A percentile compares a stretch with the other conserved stretches of the same genome.
Conservation (phyloP, 495 filamentous ascomycete species). For the Niebla homalea region DNA sequence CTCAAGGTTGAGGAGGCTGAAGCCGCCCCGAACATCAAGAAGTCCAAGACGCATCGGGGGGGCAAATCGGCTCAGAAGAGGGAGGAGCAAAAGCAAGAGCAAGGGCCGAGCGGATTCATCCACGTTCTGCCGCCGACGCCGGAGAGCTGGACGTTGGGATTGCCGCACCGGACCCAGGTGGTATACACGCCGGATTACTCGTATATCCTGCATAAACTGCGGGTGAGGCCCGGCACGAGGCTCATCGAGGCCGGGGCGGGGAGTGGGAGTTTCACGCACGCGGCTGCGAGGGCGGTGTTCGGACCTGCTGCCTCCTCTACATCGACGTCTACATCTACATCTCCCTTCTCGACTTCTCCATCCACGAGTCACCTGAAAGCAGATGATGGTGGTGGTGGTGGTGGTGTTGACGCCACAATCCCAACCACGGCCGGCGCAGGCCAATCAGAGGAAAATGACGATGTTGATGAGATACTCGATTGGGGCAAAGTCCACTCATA, state of each 20-base stretch:
- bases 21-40: too few relatives aligned
- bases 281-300: constrained; percentile 74
- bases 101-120: constrained; percentile 70
- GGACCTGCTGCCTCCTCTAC: constrained; percentile 50
- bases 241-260: constrained; percentile 91
- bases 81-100: too few relatives aligned
- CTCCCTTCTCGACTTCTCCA: too few relatives aligned
- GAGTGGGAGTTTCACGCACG: constrained; percentile 91
- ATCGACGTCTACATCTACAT: background rate
- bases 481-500: constrained; percentile 78
- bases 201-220: constrained; percentile 79
- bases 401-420: too few relatives aligned
- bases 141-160: constrained; percentile 78
- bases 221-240: constrained; percentile 62
- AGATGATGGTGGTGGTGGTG: too few relatives aligned
- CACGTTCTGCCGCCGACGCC: constrained; percentile 86
- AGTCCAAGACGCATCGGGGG: constrained; percentile 1
- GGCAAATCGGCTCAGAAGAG: constrained; percentile 17
- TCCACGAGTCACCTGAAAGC: too few relatives aligned
- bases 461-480: too few relatives aligned
- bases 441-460: too few relatives aligned
- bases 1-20: too few relatives aligned
- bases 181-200: constrained; percentile 97
- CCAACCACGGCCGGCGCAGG: too few relatives aligned
- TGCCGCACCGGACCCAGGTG: constrained; percentile 92